Conservation (phyloP, 2,329 filamentous ascomycete species). For the Cyclaneusma minus region DNA sequence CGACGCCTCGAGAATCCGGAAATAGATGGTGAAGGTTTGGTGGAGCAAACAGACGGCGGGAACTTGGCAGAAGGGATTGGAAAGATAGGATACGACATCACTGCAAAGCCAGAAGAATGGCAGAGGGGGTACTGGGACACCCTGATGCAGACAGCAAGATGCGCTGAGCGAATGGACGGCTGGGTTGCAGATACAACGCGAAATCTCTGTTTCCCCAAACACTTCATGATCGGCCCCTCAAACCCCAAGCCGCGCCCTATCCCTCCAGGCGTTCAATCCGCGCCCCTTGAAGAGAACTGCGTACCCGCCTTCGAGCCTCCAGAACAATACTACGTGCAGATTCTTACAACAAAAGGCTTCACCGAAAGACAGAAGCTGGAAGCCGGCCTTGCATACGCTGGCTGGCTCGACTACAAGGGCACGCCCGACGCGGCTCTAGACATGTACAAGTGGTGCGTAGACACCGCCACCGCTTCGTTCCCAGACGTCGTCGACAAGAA, state of each 20-base stretch:
- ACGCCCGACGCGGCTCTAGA: constrained; percentile 48
- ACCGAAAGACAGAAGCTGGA: constrained; percentile 64
- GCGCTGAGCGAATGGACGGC: constrained; percentile 68
- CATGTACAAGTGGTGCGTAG: constrained; percentile 61
- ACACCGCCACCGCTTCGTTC: constrained; percentile 49
- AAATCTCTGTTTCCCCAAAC: constrained; percentile 51
- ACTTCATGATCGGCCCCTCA: constrained; percentile 65
- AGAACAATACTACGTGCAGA: constrained; percentile 65
- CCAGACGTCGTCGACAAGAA: constrained; percentile 45
- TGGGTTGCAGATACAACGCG: constrained; percentile 57
- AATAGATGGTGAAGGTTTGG: constrained; percentile 51
- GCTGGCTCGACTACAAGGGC: constrained; percentile 70
- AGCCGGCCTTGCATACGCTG: constrained; percentile 68
- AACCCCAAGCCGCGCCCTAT: constrained; percentile 69
- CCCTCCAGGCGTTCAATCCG: constrained; percentile 42
- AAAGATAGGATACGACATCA: constrained; percentile 49
- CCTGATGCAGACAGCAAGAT: constrained; percentile 60
- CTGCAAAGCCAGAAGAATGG: constrained; percentile 69
- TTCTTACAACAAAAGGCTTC: constrained; percentile 69
- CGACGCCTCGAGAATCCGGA: constrained; percentile 52
- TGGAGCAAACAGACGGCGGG: constrained; percentile 33
- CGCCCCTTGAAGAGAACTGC: constrained; percentile 64
- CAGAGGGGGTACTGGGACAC: constrained; percentile 71
- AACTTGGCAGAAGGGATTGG: constrained; percentile 38
- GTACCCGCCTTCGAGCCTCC: constrained; percentile 52